Evolutionary conservation across 768 basidiomycete species (phyloP).

Genomic region (Pleurotus pulmonarius): DNA sequence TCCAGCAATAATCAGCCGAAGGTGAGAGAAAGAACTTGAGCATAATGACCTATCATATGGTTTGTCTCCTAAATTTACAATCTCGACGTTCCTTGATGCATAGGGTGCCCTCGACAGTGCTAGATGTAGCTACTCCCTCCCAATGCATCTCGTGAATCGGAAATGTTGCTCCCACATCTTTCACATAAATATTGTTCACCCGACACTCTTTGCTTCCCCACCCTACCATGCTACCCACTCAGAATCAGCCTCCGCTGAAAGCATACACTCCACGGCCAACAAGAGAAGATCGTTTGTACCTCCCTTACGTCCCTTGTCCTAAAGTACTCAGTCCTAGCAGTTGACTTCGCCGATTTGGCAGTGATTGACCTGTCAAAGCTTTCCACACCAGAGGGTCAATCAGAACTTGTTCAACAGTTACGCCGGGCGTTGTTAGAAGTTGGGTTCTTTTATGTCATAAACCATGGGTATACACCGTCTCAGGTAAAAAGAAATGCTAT

Average conservation of each 20-base stretch:
- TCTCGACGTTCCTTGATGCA: too few species aligned
- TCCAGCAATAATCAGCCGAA: too few species aligned
- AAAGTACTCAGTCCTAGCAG: slow-evolving; percentile 9
- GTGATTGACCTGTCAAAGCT: slow-evolving; percentile 47
- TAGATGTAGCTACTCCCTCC: too few species aligned
- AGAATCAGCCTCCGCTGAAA: background rate
- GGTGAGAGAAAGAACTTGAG: too few species aligned
- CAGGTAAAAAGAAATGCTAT: slow-evolving; percentile 25
- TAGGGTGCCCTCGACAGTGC: too few species aligned
- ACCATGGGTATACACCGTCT: slow-evolving; percentile 41
- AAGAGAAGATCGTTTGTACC: background rate
- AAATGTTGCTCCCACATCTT: too few species aligned
- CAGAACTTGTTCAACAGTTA: slow-evolving; percentile 33
- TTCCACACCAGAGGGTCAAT: slow-evolving; percentile 30
- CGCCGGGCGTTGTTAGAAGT: slow-evolving; percentile 38
- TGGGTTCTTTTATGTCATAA: slow-evolving; percentile 47
- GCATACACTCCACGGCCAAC: background rate
- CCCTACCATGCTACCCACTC: background rate
- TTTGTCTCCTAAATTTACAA: too few species aligned
- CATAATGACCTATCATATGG: too few species aligned
- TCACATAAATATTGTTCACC: too few species aligned
- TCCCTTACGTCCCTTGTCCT: too few species aligned
- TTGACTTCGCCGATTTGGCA: slow-evolving; percentile 45
- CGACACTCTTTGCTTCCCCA: too few species aligned
- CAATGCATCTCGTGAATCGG: too few species aligned